phyloP scores from a whole-genome alignment of 73 alveolate genomes.

The Tetrahymena elliotti region DNA sequence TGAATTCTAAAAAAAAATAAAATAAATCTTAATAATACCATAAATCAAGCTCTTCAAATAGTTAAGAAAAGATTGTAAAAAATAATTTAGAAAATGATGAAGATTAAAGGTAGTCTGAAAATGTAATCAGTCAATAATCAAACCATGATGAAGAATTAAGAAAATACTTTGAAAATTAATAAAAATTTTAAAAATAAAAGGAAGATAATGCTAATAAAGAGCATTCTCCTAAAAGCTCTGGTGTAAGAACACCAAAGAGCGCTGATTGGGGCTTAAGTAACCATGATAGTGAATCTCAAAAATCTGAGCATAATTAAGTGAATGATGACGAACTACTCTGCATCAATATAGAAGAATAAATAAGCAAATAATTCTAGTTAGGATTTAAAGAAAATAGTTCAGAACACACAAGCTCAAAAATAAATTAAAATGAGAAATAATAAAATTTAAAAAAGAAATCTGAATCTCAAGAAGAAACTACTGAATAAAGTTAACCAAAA shows the following conservation, averaged over 20 bases:
- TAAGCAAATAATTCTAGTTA: background rate
- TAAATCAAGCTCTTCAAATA: background rate
- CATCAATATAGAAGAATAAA: background rate
- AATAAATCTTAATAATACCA: background rate
- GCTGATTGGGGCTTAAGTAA: background rate
- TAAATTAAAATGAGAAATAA: background rate
- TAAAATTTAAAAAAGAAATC: background rate
- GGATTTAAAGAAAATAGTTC: background rate
- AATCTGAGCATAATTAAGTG: background rate
- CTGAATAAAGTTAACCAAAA: background rate
- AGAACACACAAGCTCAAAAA: background rate
- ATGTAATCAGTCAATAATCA: background rate
- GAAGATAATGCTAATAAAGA: background rate
- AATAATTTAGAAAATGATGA: background rate
- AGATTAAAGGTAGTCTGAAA: background rate
- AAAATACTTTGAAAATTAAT: background rate
- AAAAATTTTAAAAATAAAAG: background rate
- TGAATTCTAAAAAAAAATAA: background rate
- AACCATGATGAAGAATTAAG: background rate
- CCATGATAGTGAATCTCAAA: background rate
- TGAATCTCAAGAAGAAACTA: background rate
- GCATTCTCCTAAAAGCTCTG: background rate
- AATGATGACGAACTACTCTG: background rate
- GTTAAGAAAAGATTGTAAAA: background rate
- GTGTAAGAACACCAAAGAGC: background rate